Conservation (phyloP, 371 early-diverging fungal species). For the Vavraia culicis region DNA sequence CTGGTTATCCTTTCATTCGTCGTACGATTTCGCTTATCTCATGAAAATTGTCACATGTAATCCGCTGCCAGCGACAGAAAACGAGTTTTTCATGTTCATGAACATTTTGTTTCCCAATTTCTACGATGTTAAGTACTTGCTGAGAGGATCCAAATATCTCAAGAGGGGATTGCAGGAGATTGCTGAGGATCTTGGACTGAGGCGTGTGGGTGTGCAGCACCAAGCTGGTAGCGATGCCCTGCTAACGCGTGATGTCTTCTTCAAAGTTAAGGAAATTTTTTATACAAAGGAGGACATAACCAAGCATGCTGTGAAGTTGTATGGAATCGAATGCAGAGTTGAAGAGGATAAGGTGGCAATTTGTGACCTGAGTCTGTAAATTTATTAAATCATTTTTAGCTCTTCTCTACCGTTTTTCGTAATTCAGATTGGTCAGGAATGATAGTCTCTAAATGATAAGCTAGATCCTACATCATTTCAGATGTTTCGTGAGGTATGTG, state of each 20-base stretch:
- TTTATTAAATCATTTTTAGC: no score
- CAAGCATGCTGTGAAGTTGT: no score
- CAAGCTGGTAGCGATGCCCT: conserved; percentile 96
- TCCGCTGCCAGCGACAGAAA: conserved; percentile 67
- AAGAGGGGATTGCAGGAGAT: conserved; percentile 95
- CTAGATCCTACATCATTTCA: no score
- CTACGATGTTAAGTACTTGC: conserved; percentile 91
- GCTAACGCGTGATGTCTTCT: conserved; percentile 75
- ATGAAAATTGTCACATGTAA: conserved; percentile 75
- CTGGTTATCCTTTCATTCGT: conserved; percentile 96
- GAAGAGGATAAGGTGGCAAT: no score
- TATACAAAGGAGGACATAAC: no score
- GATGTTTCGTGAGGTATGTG: no score
- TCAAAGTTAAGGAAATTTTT: conserved; percentile 75
- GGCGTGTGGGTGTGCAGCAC: conserved; percentile 84
- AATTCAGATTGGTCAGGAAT: no score
- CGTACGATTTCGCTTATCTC: conserved; percentile 94
- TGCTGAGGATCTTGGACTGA: conserved; percentile 67
- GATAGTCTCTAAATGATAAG: no score
- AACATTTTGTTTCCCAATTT: conserved; percentile 76
- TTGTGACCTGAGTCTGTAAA: no score
- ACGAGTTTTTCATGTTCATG: conserved; percentile 74
- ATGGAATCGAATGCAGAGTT: no score
- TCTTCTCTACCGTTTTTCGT: no score
- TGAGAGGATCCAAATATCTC: conserved; percentile 73